A percentile compares a stretch with the other conserved stretches of the same genome.
Conservation (phyloP, 352 stramenopile species). For the Pythium angustatum region DNA sequence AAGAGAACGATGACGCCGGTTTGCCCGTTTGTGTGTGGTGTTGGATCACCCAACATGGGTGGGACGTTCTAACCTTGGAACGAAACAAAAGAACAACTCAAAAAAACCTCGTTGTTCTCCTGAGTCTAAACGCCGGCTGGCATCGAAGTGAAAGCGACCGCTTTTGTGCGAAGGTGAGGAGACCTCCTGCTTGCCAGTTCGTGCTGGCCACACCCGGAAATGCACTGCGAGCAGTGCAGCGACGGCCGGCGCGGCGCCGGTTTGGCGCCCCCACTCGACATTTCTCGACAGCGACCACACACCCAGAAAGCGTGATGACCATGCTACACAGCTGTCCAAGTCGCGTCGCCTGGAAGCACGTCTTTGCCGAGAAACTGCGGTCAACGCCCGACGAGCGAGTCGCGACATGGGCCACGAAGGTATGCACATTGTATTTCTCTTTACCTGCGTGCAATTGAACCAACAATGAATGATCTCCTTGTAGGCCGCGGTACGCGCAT, state of each 20-base stretch:
- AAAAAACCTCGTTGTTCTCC: slow-evolving; percentile 19
- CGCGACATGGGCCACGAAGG: not conserved
- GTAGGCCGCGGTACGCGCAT: slow-evolving; percentile 1
- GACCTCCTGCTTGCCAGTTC: slow-evolving; percentile 9
- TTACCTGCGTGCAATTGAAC: slow-evolving; percentile 1
- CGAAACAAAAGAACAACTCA: slow-evolving; percentile 8
- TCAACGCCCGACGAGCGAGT: not conserved
- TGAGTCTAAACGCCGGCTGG: not conserved
- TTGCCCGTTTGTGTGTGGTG: not conserved
- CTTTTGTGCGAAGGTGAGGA: slow-evolving; percentile 6
- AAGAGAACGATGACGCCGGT: too few relatives aligned
- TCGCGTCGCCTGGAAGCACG: not conserved
- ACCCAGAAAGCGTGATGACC: not conserved
- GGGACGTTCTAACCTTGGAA: too few relatives aligned
- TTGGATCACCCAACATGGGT: too few relatives aligned
- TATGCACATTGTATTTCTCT: slow-evolving; percentile 12
- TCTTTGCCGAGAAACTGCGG: slow-evolving; percentile 2
- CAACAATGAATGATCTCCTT: slow-evolving; percentile 2
- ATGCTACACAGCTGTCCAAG: not conserved
- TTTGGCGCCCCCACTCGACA: not conserved
- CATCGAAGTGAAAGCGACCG: not conserved
- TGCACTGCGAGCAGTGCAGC: slow-evolving; percentile 9
- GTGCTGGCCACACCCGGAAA: slow-evolving; percentile 25
- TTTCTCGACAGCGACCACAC: slow-evolving; percentile 10
- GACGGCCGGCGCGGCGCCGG: not conserved